Evolutionary conservation across 1,139 yeast genomes (phyloP), one percentile per base, ranked within the genome.

Genomic region (Groenewaldozyma auringiensis): DNA sequence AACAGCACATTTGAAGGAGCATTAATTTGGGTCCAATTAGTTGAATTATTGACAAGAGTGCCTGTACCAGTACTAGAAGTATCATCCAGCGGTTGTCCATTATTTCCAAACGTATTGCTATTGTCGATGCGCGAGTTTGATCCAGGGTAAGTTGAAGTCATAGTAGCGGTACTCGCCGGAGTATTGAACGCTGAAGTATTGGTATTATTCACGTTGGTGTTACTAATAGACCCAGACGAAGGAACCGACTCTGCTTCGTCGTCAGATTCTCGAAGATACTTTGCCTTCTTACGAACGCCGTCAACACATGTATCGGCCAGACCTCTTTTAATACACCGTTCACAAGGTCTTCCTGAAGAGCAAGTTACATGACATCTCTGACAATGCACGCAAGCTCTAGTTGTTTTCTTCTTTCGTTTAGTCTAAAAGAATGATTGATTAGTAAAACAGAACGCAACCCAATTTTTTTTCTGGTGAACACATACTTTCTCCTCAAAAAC

Each of bases 361-460:
- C 97, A 89, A 0, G 96, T 83, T 72, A 87, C 79, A 63, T 89
- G 97, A 1, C 95, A 85, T 56, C 77, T 78, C 50, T 88, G 88
- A 61, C 97, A 89, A 65, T 87, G 94, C 44, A 78, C 78, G 57
- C 97, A 89, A n/a, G 97, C 96, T 49, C 94, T 71, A 9, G 81
- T 72, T 0, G 92, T 86, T 63, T 87, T 87, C 42, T 76, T 66
- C 42, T 61, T 62, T 22, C 65, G 60, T 32, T 50, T 47, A 32
- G 41, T 51, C 55, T 25, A n/a, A n/a, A n/a, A n/a, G n/a, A n/a
- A n/a, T n/a, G n/a, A n/a, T n/a, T n/a, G n/a, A n/a, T n/a, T n/a
- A n/a, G n/a, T n/a, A n/a, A n/a, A n/a, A n/a, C n/a, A n/a, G n/a
- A n/a, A n/a, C n/a, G n/a, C n/a, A n/a, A n/a, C n/a, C n/a, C n/a